Evolutionary conservation across 1,139 yeast genomes (phyloP).

Genomic region (Pneumocystis jirovecii): DNA sequence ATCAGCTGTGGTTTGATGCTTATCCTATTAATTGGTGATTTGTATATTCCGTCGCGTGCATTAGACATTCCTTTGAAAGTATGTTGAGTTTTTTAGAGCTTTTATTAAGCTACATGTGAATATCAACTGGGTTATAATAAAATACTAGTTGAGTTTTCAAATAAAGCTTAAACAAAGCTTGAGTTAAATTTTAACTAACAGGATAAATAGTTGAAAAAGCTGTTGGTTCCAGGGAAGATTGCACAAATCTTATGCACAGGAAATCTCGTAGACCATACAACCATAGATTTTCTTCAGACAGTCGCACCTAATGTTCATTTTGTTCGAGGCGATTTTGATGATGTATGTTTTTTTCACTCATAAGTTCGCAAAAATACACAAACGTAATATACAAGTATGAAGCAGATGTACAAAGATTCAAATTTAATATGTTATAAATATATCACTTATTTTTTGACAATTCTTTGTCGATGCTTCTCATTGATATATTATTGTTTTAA

Average conservation of each 20-base stretch:
- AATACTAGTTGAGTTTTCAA: not conserved
- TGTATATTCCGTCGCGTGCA: conserved; percentile 79
- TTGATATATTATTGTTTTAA: not conserved
- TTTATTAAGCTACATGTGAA: not conserved
- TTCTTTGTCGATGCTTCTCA: not conserved
- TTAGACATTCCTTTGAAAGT: conserved; percentile 25
- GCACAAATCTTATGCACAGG: conserved; percentile 77
- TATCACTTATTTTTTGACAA: conserved; percentile 2
- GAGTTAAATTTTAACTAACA: conserved; percentile 11
- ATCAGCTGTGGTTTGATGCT: conserved; percentile 35
- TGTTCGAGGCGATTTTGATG: conserved; percentile 68
- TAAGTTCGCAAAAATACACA: conserved; percentile 4
- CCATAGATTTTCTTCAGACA: conserved; percentile 47
- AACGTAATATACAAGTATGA: not conserved
- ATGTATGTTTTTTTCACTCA: conserved; percentile 15
- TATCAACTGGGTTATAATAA: no score
- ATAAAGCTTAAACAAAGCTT: not conserved
- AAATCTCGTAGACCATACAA: conserved; percentile 54
- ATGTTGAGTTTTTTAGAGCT: not conserved
- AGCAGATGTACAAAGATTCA: not conserved
- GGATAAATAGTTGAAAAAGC: conserved; percentile 46
- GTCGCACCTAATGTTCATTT: conserved; percentile 59
- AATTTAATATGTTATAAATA: not conserved
- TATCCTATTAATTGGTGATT: conserved; percentile 78
- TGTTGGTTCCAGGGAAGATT: conserved; percentile 68